Conservation (phyloP, 2,329 filamentous ascomycete species). For the Penicillium palitans region DNA sequence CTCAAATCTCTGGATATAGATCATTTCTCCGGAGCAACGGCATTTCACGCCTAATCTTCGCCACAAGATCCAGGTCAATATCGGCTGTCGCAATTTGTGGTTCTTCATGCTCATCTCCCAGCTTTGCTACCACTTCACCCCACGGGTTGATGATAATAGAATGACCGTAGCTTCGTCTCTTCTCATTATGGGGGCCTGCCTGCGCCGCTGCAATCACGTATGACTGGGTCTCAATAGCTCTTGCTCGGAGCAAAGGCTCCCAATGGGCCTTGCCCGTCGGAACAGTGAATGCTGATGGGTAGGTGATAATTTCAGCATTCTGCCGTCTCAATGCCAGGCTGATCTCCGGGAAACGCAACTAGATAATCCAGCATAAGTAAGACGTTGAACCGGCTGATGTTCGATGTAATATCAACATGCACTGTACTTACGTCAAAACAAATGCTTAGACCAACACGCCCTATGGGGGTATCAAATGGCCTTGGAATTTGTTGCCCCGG, state of each 20-base stretch:
- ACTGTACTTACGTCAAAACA: constrained; percentile 71
- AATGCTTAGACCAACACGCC: constrained; percentile 75
- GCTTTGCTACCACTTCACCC: constrained; percentile 70
- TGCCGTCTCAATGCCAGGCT: constrained; percentile 65
- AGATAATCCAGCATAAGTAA: constrained; percentile 2
- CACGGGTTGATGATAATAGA: constrained; percentile 85
- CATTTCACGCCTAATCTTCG: constrained; percentile 57
- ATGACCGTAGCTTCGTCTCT: constrained; percentile 79
- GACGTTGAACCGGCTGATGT: not conserved
- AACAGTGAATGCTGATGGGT: constrained; percentile 87
- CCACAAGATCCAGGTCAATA: constrained; percentile 54
- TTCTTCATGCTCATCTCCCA: constrained; percentile 51
- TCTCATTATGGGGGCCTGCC: constrained; percentile 71
- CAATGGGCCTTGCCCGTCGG: constrained; percentile 84
- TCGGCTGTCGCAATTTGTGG: constrained; percentile 53
- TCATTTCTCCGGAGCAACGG: constrained; percentile 58
- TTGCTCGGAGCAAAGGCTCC: constrained; percentile 72
- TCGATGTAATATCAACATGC: not conserved
- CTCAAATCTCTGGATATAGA: constrained; percentile 47
- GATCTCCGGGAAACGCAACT: constrained; percentile 77
- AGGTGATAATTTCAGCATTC: constrained; percentile 74
- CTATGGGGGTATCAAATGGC: constrained; percentile 72
- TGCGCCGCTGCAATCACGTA: constrained; percentile 89
- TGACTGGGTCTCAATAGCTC: constrained; percentile 85
- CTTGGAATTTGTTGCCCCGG: constrained; percentile 62